These are phyloP conservation scores for Fusarium annulatum DNA, from an alignment of 2,329 filamentous ascomycete genomes.

Conservation along the genomic window DNA sequence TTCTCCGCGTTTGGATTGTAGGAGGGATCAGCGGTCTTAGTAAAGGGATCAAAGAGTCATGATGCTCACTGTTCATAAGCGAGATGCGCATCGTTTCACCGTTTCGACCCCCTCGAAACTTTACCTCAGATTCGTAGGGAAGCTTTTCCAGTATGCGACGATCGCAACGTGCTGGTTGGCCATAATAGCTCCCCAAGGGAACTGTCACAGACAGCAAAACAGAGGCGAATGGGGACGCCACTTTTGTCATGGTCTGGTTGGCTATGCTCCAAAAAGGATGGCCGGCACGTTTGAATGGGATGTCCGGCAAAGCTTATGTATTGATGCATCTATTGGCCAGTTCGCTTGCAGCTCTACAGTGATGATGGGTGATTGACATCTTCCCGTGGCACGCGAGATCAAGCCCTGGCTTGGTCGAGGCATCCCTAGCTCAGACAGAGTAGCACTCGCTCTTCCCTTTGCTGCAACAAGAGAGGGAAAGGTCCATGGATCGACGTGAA, in stretches of 20 bases:
- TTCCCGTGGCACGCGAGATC: slow-evolving; percentile 30
- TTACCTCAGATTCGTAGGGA: neutral
- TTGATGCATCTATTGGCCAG: slow-evolving; percentile 18
- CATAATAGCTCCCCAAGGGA: neutral
- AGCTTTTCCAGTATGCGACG: slow-evolving; percentile 6
- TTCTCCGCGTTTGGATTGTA: slow-evolving; percentile 23
- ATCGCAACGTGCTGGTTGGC: slow-evolving; percentile 34
- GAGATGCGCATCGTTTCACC: slow-evolving; percentile 1
- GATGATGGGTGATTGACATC: slow-evolving; percentile 35
- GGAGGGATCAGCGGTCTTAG: slow-evolving; percentile 24
- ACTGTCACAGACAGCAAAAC: slow-evolving; percentile 3
- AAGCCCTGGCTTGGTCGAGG: slow-evolving; percentile 22
- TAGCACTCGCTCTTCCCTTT: slow-evolving; percentile 11
- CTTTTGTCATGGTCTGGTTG: slow-evolving; percentile 34
- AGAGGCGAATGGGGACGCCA: slow-evolving; percentile 26
- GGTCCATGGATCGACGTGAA: slow-evolving; percentile 23
- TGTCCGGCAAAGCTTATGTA: slow-evolving; percentile 27
- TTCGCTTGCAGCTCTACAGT: slow-evolving; percentile 6
- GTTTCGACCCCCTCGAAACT: neutral
- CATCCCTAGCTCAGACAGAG: slow-evolving; percentile 15
- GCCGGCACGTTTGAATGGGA: slow-evolving; percentile 27
- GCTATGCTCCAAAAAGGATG: slow-evolving; percentile 29
- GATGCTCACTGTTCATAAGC: slow-evolving; percentile 30
- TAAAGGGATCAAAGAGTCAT: slow-evolving; percentile 14
- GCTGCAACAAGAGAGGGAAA: neutral